Conservation (phyloP, 306 rosid species). For the Gleditsia sinensis region DNA sequence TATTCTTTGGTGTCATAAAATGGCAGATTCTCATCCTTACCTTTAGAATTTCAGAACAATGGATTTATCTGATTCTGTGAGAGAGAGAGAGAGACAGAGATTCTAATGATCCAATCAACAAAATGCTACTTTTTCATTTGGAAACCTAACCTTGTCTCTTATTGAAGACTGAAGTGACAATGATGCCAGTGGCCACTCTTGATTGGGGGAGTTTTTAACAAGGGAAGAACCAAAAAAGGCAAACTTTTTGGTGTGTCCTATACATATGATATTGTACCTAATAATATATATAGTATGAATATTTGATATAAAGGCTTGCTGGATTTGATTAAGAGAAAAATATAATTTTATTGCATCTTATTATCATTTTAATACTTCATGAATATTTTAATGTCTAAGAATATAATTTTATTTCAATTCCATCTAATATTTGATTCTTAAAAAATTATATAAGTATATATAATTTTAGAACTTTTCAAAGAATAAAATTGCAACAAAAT, state of each 20-base stretch:
- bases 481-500: too few relatives aligned
- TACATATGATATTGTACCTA: background rate
- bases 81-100: background rate
- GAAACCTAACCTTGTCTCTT: constrained; percentile 25
- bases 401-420: too few relatives aligned
- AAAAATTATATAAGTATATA: too few relatives aligned
- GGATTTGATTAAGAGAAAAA: too few relatives aligned
- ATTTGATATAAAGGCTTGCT: too few relatives aligned
- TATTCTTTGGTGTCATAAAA: constrained; percentile 15
- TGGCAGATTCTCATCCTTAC: constrained; percentile 21
- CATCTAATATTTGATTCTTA: too few relatives aligned
- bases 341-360: too few relatives aligned
- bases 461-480: too few relatives aligned
- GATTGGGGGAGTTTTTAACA: background rate
- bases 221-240: background rate
- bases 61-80: constrained; percentile 12
- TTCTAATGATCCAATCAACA: constrained; percentile 18
- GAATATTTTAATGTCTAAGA: too few relatives aligned
- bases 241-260: constrained; percentile 3
- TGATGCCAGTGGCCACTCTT: background rate
- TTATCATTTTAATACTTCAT: too few relatives aligned
- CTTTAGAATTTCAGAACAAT: constrained; percentile 22
- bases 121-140: constrained; percentile 7
- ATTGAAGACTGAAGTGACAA: background rate
- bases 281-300: too few relatives aligned